Evolutionary conservation across 2,329 filamentous ascomycete species (phyloP), one percentile per base, ranked within the genome.

Genomic region (Colletotrichum lupini): DNA sequence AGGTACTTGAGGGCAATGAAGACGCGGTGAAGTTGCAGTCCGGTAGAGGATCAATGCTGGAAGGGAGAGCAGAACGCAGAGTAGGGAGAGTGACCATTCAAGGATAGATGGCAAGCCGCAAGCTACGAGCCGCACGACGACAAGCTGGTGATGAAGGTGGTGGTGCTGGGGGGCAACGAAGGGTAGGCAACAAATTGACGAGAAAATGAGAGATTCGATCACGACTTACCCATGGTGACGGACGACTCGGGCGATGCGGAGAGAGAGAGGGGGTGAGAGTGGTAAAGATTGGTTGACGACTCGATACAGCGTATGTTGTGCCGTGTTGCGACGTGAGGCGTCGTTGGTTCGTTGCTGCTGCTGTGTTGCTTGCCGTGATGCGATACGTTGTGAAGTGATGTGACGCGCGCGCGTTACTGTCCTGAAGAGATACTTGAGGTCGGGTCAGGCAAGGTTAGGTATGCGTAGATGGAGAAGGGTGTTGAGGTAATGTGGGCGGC

Each of bases 351-450:
- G 12, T 24, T 32, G 26, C 16, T 70, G 49, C 16, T 70, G 53
- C 30, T 35, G 56, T 32, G 63, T 52, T 61, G 58, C 35, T 62
- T 46, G 58, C 68, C 62, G 58, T 56, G 64, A 72, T 58, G 35
- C 65, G 64, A 65, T 68, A 52, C 68, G 57, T 68, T 62, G 59
- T 49, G 37, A 61, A 68, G 52, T 67, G 58, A 72, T 58, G 65
- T 57, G 63, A 71, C 68, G 68, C 64, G 68, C 58, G 64, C 68
- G 68, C 65, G 68, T 72, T 68, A 61, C 35, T 46, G 64, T 59
- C 49, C 35, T 57, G 37, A 70, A 53, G 37, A 63, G 61, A 64
- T 64, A 64, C 61, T 49, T 64, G 61, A 64, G 61, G 61, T 56
- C 53, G 61, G 66, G 49, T 19, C 46, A 59, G 72, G 49, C 61